These are phyloP conservation scores for Melampsora larici-populina DNA, from an alignment of 1,284 basidiomycete species.

Conservation along the genomic window DNA sequence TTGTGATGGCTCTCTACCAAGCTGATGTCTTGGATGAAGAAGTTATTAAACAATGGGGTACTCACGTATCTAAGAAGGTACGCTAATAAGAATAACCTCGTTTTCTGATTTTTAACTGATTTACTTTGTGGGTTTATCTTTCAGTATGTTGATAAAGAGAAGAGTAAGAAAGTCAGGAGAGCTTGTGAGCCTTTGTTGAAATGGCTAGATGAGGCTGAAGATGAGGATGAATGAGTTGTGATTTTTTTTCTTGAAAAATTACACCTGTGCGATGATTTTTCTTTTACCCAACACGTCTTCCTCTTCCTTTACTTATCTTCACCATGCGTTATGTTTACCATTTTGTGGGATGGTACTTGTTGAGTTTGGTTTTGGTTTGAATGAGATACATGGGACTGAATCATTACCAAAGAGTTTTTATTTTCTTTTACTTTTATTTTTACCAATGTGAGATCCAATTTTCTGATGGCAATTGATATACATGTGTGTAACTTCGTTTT, in stretches of 20 bases:
- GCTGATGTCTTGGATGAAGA: constrained; percentile 89
- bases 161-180: constrained; percentile 90
- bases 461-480: too few species aligned
- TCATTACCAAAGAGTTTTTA: too few species aligned
- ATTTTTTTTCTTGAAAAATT: background rate
- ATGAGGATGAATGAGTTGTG: constrained; percentile 30
- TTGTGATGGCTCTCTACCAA: constrained; percentile 94
- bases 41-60: constrained; percentile 86
- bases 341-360: too few species aligned
- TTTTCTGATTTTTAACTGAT: background rate
- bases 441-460: too few species aligned
- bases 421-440: too few species aligned
- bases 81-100: background rate
- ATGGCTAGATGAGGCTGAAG: constrained; percentile 41
- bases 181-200: constrained; percentile 86
- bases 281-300: too few species aligned
- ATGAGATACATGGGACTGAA: too few species aligned
- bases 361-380: too few species aligned
- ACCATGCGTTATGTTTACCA: too few species aligned
- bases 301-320: too few species aligned
- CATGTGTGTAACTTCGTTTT: too few species aligned
- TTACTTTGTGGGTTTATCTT: background rate
- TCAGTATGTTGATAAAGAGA: constrained; percentile 91
- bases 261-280: too few species aligned
- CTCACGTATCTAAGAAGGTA: constrained; percentile 81